Evolutionary conservation across 305 asterid species (phyloP), one percentile per base, ranked within the genome.

Genomic region (Andrographis paniculata): DNA sequence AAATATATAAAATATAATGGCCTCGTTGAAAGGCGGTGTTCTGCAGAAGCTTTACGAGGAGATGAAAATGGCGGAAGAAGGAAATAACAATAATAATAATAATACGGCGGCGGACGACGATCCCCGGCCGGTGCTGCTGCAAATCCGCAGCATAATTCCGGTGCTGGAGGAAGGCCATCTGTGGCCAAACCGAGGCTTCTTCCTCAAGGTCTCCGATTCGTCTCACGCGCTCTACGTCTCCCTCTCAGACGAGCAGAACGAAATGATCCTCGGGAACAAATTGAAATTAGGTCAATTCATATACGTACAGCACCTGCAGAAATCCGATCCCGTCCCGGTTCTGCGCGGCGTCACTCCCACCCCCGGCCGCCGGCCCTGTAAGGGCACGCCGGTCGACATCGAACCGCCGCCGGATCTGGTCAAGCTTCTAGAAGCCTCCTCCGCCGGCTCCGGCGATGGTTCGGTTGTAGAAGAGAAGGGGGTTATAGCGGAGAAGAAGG

Each of bases 91-190:
- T n/a, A n/a, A n/a, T n/a, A n/a, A n/a, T 0, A 75, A 49, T 2
- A 46, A 58, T 2, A 46, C 17, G 3, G 31, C 48, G 22, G 1
- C 28, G 2, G 69, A 62, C 9, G 71, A 64, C 9, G 76, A 61
- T 0, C 54, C 54, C 14, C 72, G 76, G 38, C 78, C 84, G 5
- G 71, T 50, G 0, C 20, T 81, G 41, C 55, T 81, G 45, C 94
- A 82, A 41, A 77, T 86, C 60, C 70, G 93, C 58, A 68, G 93
- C 79, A 79, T 82, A 62, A 69, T 82, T 44, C 94, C 87, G 20
- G 88, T 77, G 6, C 52, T 86, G 14, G 86, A 79, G 59, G 92
- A 77, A 61, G 94, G 88, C 30, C 75, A 72, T 74, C 55, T 77
- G n/a, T 82, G 80, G 81, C 94, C 95, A 0, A 72, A 78, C 37